Percentiles rank a stretch among this genome's conserved stretches.
phyloP scores from a whole-genome alignment of 2,329 filamentous ascomycete species.

The Venturia effusa region DNA sequence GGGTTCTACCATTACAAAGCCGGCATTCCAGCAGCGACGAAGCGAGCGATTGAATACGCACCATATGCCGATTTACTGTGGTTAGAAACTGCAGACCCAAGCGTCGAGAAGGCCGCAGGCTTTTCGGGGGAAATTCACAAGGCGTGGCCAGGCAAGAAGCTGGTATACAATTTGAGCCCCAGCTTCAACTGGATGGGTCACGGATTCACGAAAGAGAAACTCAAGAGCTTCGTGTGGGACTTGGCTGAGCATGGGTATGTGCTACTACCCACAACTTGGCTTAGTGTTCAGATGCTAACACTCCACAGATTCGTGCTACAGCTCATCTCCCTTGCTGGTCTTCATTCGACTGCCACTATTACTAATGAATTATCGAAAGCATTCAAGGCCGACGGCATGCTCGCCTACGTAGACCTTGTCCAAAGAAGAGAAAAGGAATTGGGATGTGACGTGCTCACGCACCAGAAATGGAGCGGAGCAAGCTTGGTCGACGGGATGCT shows the following conservation, averaged over 20 bases:
- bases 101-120: slow-evolving; percentile 61
- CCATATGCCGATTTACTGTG: slow-evolving; percentile 92
- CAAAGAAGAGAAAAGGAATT: slow-evolving; percentile 85
- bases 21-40: slow-evolving; percentile 77
- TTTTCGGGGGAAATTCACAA: slow-evolving; percentile 69
- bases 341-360: slow-evolving; percentile 54
- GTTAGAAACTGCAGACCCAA: slow-evolving; percentile 91
- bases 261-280: neutral
- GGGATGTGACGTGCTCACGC: slow-evolving; percentile 83
- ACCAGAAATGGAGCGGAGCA: slow-evolving; percentile 78
- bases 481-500: slow-evolving; percentile 79
- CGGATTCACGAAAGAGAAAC: slow-evolving; percentile 70
- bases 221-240: slow-evolving; percentile 94
- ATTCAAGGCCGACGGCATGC: slow-evolving; percentile 90
- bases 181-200: slow-evolving; percentile 99
- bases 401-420: slow-evolving; percentile 91
- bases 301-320: slow-evolving; percentile 46
- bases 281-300: slow-evolving; percentile 14
- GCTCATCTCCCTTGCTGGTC: slow-evolving; percentile 51
- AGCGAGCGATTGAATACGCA: slow-evolving; percentile 82
- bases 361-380: slow-evolving; percentile 64
- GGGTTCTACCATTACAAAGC: slow-evolving; percentile 86
- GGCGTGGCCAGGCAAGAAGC: slow-evolving; percentile 64
- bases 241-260: slow-evolving; percentile 78
- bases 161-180: slow-evolving; percentile 93